phyloP scores from a whole-genome alignment of 2,329 filamentous ascomycete species.

The Dactylellina leptospora region DNA sequence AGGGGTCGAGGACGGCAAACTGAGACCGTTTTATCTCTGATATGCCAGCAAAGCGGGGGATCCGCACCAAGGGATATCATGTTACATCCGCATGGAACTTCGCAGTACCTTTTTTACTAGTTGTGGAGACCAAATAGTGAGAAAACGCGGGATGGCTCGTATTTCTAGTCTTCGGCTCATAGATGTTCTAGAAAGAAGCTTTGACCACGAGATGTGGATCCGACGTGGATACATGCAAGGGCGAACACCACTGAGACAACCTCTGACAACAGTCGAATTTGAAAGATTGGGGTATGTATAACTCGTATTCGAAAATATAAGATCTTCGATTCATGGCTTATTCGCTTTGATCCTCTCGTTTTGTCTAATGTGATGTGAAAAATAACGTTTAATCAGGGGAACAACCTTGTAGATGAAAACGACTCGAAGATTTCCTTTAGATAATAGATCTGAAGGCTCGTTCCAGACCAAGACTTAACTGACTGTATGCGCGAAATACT shows the following conservation, averaged over 20 bases:
- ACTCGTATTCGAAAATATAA: slow-evolving; percentile 23
- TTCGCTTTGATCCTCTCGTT: not conserved
- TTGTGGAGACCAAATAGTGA: slow-evolving; percentile 26
- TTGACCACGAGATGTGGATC: slow-evolving; percentile 24
- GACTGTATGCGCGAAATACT: too few relatives aligned
- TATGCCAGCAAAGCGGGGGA: slow-evolving; percentile 35
- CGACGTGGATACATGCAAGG: slow-evolving; percentile 17
- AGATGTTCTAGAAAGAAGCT: slow-evolving; percentile 36
- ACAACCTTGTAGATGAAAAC: too few relatives aligned
- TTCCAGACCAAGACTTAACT: too few relatives aligned
- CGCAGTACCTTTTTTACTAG: not conserved
- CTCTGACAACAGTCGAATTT: not conserved
- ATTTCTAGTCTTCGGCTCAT: slow-evolving; percentile 1
- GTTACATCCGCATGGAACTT: not conserved
- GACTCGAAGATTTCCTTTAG: too few relatives aligned
- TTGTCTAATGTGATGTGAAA: slow-evolving; percentile 1
- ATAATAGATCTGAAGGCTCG: too few relatives aligned
- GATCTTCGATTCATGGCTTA: slow-evolving; percentile 2
- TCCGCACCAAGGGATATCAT: slow-evolving; percentile 37
- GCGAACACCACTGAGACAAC: not conserved
- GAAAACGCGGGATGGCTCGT: slow-evolving; percentile 1
- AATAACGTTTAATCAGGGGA: too few relatives aligned
- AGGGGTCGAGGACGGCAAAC: not conserved
- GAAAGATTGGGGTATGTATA: not conserved
- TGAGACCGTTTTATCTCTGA: not conserved